Evolutionary conservation across 345 rosid species (phyloP).

Genomic region (Salix caprea): DNA sequence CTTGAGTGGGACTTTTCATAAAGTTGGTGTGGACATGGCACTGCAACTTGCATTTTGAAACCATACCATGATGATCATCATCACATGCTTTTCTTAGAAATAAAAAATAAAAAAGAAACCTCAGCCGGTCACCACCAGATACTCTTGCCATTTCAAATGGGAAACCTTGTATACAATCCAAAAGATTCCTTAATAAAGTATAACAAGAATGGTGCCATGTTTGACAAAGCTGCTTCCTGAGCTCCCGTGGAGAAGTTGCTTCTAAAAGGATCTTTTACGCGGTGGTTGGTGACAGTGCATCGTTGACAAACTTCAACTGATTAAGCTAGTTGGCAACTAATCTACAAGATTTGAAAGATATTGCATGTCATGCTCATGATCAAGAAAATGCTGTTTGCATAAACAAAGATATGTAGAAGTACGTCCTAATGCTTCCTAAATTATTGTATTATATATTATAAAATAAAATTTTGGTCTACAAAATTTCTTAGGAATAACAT

Average conservation of each 20-base stretch:
- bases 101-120: neutral
- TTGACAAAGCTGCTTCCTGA: slow-evolving; percentile 1
- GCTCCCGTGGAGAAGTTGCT: slow-evolving; percentile 7
- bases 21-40: slow-evolving; percentile 19
- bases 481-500: neutral
- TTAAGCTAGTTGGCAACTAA: slow-evolving; percentile 13
- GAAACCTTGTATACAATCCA: slow-evolving; percentile 1
- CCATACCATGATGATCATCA: slow-evolving; percentile 20
- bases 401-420: neutral
- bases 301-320: slow-evolving; percentile 24
- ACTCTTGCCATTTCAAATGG: neutral
- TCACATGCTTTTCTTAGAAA: slow-evolving; percentile 14
- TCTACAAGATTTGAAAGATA: slow-evolving; percentile 19
- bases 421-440: neutral
- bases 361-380: slow-evolving; percentile 16
- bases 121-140: neutral
- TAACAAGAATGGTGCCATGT: neutral
- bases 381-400: neutral
- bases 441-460: neutral
- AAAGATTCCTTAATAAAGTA: slow-evolving; percentile 2
- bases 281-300: slow-evolving; percentile 27
- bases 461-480: neutral
- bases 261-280: slow-evolving; percentile 3
- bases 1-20: slow-evolving; percentile 5
- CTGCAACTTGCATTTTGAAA: slow-evolving; percentile 15